phyloP scores from a whole-genome alignment of 2,329 filamentous ascomycete species.

The Triangularia setosa region DNA sequence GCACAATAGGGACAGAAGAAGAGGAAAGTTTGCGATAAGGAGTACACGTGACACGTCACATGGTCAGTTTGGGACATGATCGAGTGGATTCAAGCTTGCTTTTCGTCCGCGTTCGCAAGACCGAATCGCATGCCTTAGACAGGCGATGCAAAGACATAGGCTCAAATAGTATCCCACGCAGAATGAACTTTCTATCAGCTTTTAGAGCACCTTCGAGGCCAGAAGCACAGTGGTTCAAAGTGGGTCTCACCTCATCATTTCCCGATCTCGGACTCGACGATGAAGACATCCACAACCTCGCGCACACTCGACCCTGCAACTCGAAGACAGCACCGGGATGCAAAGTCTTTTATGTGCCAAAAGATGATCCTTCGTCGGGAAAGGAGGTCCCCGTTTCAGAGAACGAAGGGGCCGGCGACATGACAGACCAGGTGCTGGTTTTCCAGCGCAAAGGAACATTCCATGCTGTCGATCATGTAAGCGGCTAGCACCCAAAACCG shows the following conservation, averaged over 20 bases:
- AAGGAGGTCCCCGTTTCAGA: conserved; percentile 36
- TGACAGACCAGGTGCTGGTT: conserved; percentile 60
- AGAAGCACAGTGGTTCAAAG: conserved; percentile 47
- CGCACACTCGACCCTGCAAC: conserved; percentile 36
- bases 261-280: conserved; percentile 46
- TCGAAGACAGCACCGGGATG: conserved; percentile 48
- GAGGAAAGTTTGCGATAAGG: background rate
- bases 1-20: background rate
- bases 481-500: conserved; percentile 23
- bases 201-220: conserved; percentile 25
- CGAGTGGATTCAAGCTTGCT: background rate
- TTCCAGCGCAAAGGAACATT: conserved; percentile 61
- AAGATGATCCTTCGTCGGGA: conserved; percentile 34
- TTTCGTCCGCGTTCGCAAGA: background rate
- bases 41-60: background rate
- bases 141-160: background rate
- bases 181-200: conserved; percentile 6
- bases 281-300: conserved; percentile 30
- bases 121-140: too few relatives aligned
- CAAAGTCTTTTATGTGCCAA: conserved; percentile 53
- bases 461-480: conserved; percentile 66
- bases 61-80: background rate
- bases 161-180: background rate
- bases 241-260: conserved; percentile 52
- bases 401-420: conserved; percentile 31